These are phyloP conservation scores for Pythium insidiosum DNA, from an alignment of 352 stramenopile genomes.

Conservation along the genomic window DNA sequence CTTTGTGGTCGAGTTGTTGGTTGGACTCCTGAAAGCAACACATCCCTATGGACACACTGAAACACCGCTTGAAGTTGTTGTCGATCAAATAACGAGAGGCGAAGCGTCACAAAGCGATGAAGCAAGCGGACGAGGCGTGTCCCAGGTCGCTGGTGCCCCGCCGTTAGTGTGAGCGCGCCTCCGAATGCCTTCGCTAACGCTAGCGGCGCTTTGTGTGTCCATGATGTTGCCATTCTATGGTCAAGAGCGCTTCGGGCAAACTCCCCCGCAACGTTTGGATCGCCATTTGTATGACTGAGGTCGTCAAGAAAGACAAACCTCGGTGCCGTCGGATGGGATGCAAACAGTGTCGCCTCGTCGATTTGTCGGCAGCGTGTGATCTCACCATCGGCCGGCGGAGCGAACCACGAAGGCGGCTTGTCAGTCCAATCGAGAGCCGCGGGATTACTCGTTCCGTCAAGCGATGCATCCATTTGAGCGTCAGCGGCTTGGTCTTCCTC, in stretches of 20 bases:
- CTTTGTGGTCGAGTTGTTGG: too few relatives aligned
- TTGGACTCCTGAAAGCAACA: too few relatives aligned
- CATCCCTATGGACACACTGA: too few relatives aligned
- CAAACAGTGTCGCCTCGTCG: conserved; percentile 37
- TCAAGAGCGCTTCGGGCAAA: conserved; percentile 43
- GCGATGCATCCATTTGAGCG: conserved; percentile 35
- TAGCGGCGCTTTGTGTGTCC: too few relatives aligned
- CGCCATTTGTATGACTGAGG: conserved; percentile 13
- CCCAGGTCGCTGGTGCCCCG: too few relatives aligned
- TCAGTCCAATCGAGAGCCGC: conserved; percentile 33
- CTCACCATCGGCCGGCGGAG: background rate
- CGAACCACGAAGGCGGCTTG: conserved; percentile 37
- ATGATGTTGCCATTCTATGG: conserved; percentile 29
- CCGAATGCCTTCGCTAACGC: too few relatives aligned
- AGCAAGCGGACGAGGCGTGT: too few relatives aligned
- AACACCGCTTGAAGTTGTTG: too few relatives aligned
- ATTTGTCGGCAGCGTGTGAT: conserved; percentile 10
- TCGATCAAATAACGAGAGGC: too few relatives aligned
- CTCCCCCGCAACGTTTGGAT: conserved; percentile 15
- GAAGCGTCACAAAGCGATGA: too few relatives aligned
- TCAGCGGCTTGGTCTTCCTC: conserved; percentile 23
- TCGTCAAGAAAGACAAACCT: conserved; percentile 57
- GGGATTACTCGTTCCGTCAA: conserved; percentile 30
- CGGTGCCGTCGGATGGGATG: conserved; percentile 7
- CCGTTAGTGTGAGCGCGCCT: too few relatives aligned